Evolutionary conservation across 768 basidiomycete species (phyloP), one percentile per base, ranked within the genome.

Genomic region (Dacryopinax spathularia): DNA sequence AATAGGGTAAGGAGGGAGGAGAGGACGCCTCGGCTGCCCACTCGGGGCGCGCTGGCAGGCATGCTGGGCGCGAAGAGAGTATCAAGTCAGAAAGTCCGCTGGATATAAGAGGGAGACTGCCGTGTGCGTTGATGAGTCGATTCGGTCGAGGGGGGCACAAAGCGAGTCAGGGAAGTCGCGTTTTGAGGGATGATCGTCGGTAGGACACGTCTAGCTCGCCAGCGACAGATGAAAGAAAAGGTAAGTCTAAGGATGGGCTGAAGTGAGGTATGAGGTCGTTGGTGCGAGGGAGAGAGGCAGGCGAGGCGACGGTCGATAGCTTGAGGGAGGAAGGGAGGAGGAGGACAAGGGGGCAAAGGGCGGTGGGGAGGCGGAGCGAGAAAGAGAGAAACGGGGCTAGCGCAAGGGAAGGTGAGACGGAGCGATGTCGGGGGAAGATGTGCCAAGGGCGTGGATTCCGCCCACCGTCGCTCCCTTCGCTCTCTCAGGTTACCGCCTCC

Each of bases 311-410:
- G 36, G 36, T n/a, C 12, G 36, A 12, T n/a, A n/a, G 36, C 12
- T 10, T 10, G 60, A 34, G 7, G 60, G 29, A 36, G 33, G 34
- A 4, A 33, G 20, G 34, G 60, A 34, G 60, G 34, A 12, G 16
- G 60, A 6, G 60, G 33, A 22, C n/a, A 33, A 2, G 34, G 20
- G 34, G 20, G 60, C 18, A 33, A 33, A 12, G 16, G 48, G 10
- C 16, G 31, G 48, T 59, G 5, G 7, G 34, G n/a, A n/a, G 33
- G 7, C 12, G n/a, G 60, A 60, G 60, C 33, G 60, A 34, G n/a
- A 27, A 25, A 60, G 31, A 56, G 48, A 56, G 48, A 56, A 56
- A 56, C 48, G 48, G 48, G 48, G 48, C 48, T 25, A 56, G 31
- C 25, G 43, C n/a, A n/a, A 29, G 48, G 10, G 13, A 56, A 44